Percentiles rank a stretch among this genome's conserved stretches.
Evolutionary conservation across 495 filamentous ascomycete genomes (phyloP).

Genomic region (Penicillium canariense): DNA sequence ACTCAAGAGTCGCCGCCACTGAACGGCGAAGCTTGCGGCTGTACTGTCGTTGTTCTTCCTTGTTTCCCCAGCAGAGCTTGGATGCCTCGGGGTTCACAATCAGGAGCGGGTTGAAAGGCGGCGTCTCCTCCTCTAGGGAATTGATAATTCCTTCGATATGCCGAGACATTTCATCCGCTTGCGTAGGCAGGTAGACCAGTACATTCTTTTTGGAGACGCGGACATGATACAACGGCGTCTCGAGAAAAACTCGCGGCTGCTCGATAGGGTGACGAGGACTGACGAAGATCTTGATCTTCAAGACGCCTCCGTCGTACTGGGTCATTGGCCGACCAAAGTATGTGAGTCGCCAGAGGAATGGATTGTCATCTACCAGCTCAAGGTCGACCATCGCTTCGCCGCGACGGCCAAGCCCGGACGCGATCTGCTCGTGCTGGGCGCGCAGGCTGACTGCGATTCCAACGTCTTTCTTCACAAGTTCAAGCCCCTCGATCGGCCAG

Average conservation of each 20-base stretch:
- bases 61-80: slow-evolving; percentile 80
- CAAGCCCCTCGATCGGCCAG: slow-evolving; percentile 70
- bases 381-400: slow-evolving; percentile 69
- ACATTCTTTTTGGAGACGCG: slow-evolving; percentile 76
- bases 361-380: slow-evolving; percentile 61
- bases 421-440: slow-evolving; percentile 81
- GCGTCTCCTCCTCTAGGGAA: slow-evolving; percentile 79
- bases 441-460: slow-evolving; percentile 78
- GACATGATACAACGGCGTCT: slow-evolving; percentile 83
- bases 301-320: slow-evolving; percentile 87
- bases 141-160: slow-evolving; percentile 86
- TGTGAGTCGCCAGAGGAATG: slow-evolving; percentile 59
- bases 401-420: slow-evolving; percentile 66
- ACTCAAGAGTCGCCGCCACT: slow-evolving; percentile 56
- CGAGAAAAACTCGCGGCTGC: slow-evolving; percentile 79
- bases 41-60: slow-evolving; percentile 78
- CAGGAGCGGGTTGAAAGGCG: slow-evolving; percentile 87
- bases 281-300: slow-evolving; percentile 74
- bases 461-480: slow-evolving; percentile 61
- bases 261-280: slow-evolving; percentile 91
- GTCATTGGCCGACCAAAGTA: slow-evolving; percentile 94
- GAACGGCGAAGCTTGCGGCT: slow-evolving; percentile 69
- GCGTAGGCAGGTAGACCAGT: slow-evolving; percentile 76
- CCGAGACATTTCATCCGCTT: slow-evolving; percentile 72
- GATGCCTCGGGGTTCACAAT: slow-evolving; percentile 84